Base-by-base conservation (phyloP, 2,329 filamentous ascomycete species). In the Stemphylium lycopersici region DNA sequence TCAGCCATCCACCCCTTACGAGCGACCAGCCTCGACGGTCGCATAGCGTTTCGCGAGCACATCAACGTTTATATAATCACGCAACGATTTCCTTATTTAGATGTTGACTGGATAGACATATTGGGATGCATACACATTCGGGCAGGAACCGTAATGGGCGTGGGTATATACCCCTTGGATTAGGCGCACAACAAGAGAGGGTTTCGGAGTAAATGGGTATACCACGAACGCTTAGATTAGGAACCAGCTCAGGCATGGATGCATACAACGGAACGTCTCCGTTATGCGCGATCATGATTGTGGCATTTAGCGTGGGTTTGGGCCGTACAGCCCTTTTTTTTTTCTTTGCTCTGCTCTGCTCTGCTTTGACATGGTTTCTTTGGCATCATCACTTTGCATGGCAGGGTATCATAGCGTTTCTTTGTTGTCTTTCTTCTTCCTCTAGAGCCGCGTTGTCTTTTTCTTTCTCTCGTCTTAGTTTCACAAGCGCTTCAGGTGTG, bases 301-400 rank as follows among this genome's bases (percentile, higher is more conserved):
- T 71, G 69, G 68, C 71, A 75, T 75, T 75, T 73, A 74, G 71
- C 72, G 68, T 67, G 63, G 69, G 72, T 70, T 18, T 50, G 62
- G 62, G 63, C 53, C 58, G 58, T 55, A 48, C 41, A 54, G 48
- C 52, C 58, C 58, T 48, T 48, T 55, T 52, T 61, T 58, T 43
- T 50, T 63, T 64, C 39, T n/a, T n/a, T n/a, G n/a, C n/a, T n/a
- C n/a, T 47, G 62, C 62, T 55, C 20, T 63, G 41, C 50, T 59
- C 58, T 62, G 52, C 46, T 58, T 56, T 58, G 33, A 58, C 60
- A 57, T 65, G 47, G 51, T 61, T 51, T 37, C 43, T 65, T 64
- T 57, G 63, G 51, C 56, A 42, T 49, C 58, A 3, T 55, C 58
- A 29, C 54, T 55, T 59, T 47, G 48, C 48, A 45, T 37, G 39